phyloP scores from a whole-genome alignment of 768 basidiomycete genomes.

The Agaricus blazei region DNA sequence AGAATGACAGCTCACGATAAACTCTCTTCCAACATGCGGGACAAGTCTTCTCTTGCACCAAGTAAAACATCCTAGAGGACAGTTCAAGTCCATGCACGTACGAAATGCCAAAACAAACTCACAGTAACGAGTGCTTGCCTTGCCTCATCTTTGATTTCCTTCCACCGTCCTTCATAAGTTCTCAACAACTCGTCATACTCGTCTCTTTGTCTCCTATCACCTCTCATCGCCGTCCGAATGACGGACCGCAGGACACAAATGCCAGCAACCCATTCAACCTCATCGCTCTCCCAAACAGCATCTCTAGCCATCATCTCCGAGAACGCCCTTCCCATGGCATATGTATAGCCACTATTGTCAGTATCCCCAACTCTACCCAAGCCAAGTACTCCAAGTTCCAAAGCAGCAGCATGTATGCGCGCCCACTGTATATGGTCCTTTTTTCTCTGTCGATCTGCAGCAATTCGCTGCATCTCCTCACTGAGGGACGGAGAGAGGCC shows the following conservation, averaged over 20 bases:
- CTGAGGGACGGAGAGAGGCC: conserved; percentile 33
- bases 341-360: conserved; percentile 38
- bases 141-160: conserved; percentile 65
- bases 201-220: conserved; percentile 41
- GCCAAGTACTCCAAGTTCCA: conserved; percentile 51
- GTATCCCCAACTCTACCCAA: conserved; percentile 34
- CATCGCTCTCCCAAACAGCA: conserved; percentile 60
- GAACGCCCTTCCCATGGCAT: conserved; percentile 40
- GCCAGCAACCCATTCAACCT: conserved; percentile 67
- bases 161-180: conserved; percentile 62
- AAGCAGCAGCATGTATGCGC: conserved; percentile 57
- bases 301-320: conserved; percentile 61
- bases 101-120: conserved; percentile 13
- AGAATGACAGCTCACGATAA: not conserved
- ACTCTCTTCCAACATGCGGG: conserved; percentile 6
- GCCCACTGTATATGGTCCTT: conserved; percentile 68
- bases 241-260: conserved; percentile 53
- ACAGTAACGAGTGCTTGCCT: conserved; percentile 59
- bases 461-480: conserved; percentile 62
- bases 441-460: conserved; percentile 50
- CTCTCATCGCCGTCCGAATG: conserved; percentile 47
- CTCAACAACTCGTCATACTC: conserved; percentile 52
- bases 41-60: conserved; percentile 9
- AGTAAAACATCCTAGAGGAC: conserved; percentile 5
- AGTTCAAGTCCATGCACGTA: not conserved